phyloP scores from a whole-genome alignment of 1,284 basidiomycete genomes.

The Sanghuangporus weigelae region DNA sequence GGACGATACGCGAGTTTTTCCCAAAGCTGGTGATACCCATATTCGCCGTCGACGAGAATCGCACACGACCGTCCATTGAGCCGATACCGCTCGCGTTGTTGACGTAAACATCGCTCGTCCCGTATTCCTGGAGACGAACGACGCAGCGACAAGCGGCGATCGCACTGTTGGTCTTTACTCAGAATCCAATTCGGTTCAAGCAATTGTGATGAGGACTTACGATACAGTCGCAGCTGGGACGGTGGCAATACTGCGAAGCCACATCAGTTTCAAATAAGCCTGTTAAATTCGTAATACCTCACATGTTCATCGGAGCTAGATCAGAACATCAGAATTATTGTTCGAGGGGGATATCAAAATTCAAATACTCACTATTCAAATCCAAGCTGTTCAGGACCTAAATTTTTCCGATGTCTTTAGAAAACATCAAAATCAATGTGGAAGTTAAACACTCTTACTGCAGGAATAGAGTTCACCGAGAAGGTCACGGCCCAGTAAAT shows the following conservation, averaged over 20 bases:
- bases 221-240: constrained; percentile 58
- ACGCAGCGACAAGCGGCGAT: constrained; percentile 64
- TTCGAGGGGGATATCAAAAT: not conserved
- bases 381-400: constrained; percentile 51
- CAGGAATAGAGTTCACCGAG: constrained; percentile 59
- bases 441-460: constrained; percentile 36
- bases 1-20: constrained; percentile 18
- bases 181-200: not conserved
- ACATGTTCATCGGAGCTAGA: constrained; percentile 63
- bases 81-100: constrained; percentile 37
- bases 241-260: constrained; percentile 25
- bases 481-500: constrained; percentile 63
- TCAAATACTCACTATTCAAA: constrained; percentile 46
- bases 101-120: constrained; percentile 40
- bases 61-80: constrained; percentile 12
- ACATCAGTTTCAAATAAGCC: constrained; percentile 1
- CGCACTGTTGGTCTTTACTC: constrained; percentile 31
- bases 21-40: constrained; percentile 10
- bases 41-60: constrained; percentile 5
- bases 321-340: constrained; percentile 8
- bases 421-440: not conserved
- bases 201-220: constrained; percentile 31
- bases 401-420: not conserved
- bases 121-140: constrained; percentile 54
- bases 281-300: constrained; percentile 23